Conservation (phyloP, 2,329 filamentous ascomycete species). For the Sclerotinia subarctica region DNA sequence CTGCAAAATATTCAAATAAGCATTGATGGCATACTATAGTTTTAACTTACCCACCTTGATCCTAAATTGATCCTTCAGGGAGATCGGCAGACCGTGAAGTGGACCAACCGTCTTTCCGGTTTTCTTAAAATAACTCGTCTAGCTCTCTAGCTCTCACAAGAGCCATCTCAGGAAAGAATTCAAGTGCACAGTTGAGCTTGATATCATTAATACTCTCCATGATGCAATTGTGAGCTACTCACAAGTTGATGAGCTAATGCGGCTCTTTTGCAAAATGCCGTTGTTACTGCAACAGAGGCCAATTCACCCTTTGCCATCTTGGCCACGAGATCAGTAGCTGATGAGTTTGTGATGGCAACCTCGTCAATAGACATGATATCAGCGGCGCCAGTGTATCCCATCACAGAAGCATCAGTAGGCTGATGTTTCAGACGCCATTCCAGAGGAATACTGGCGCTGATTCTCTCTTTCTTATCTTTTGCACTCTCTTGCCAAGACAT, state of each 20-base stretch:
- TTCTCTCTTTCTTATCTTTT: conserved; percentile 51
- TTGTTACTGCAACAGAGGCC: conserved; percentile 41
- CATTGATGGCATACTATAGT: neutral
- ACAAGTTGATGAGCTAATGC: conserved; percentile 47
- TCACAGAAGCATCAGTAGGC: conserved; percentile 53
- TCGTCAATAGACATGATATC: conserved; percentile 43
- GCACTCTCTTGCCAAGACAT: conserved; percentile 49
- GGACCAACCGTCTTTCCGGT: conserved; percentile 51
- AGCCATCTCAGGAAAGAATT: conserved; percentile 50
- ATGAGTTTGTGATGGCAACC: conserved; percentile 40
- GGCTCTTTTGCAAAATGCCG: conserved; percentile 49
- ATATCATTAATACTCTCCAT: neutral
- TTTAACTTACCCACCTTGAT: conserved; percentile 43
- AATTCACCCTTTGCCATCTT: conserved; percentile 29
- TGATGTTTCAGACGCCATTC: conserved; percentile 55
- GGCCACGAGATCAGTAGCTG: conserved; percentile 31
- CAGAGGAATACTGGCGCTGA: conserved; percentile 52
- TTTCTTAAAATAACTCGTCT: conserved; percentile 43
- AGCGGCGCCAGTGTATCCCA: conserved; percentile 39
- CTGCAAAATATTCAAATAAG: conserved; percentile 32
- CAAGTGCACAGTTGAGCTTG: conserved; percentile 41
- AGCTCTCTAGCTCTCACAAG: conserved; percentile 44
- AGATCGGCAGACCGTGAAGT: conserved; percentile 59
- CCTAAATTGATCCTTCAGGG: conserved; percentile 61
- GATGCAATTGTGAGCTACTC: neutral